phyloP scores from a whole-genome alignment of 2,329 filamentous ascomycete species.

The Pestalotiopsis sp. region DNA sequence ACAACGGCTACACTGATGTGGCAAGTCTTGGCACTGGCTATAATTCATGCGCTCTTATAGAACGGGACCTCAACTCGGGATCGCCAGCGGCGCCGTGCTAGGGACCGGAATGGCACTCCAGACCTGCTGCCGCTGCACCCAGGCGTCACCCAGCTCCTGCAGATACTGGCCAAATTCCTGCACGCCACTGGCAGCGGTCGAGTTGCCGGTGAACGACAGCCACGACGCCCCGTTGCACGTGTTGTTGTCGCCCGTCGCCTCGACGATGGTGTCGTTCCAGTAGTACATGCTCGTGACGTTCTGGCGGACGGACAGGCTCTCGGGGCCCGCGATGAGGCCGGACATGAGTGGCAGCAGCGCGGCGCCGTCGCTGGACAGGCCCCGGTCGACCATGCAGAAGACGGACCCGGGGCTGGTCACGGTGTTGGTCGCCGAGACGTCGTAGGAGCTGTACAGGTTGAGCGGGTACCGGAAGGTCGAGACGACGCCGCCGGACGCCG shows the following conservation, averaged over 20 bases:
- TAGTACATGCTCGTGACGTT: slow-evolving; percentile 32
- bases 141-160: slow-evolving; percentile 24
- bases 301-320: slow-evolving; percentile 26
- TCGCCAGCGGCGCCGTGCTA: slow-evolving; percentile 20
- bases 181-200: slow-evolving; percentile 19
- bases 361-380: slow-evolving; percentile 24
- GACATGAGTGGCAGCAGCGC: slow-evolving; percentile 24
- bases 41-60: not conserved
- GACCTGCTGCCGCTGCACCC: slow-evolving; percentile 20
- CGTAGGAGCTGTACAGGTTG: slow-evolving; percentile 33
- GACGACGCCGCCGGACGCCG: slow-evolving; percentile 17
- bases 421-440: slow-evolving; percentile 25
- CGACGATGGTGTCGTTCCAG: slow-evolving; percentile 33
- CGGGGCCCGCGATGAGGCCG: slow-evolving; percentile 19
- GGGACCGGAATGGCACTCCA: slow-evolving; percentile 23
- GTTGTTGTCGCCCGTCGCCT: slow-evolving; percentile 27
- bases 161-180: slow-evolving; percentile 24
- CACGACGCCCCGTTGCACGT: slow-evolving; percentile 29
- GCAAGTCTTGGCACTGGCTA: not conserved
- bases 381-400: slow-evolving; percentile 30
- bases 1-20: not conserved
- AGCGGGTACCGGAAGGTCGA: slow-evolving; percentile 30
- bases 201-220: slow-evolving; percentile 25
- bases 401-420: slow-evolving; percentile 31
- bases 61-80: slow-evolving; percentile 6